Evolutionary conservation across 306 rosid genomes (phyloP), one percentile per base, ranked within the genome.

Genomic region (Trichosanthes cucumerina): DNA sequence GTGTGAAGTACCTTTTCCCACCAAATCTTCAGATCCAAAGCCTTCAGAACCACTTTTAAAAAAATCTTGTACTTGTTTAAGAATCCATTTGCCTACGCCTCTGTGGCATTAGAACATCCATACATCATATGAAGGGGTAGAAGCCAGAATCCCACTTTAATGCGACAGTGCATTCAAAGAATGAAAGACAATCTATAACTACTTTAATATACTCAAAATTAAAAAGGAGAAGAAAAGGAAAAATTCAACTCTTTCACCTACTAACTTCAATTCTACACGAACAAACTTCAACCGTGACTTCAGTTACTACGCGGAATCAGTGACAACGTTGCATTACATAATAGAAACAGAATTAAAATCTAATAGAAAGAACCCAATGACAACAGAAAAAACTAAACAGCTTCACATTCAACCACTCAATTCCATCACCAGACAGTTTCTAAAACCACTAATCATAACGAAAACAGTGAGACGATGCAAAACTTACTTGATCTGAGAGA

Each of bases 81-180:
- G 89, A 72, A 95, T 95, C 96, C 95, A 91, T 82, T 95, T 95
- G 46, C 98, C 98, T 66, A 92, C 96, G 60, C 98, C 98, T 87
- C 98, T 95, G 19, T 50, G 74, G 64, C 69, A 88, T 47, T 78
- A 82, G 12, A 72, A 76, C 76, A 56, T 81, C 79, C 59, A 79
- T 36, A 66, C 46, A 59, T 43, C 82, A 80, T 54, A 68, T 28
- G 49, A 34, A 33, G 54, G 34, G 1, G 23, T 14, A 34, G 65
- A 19, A 75, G 50, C 7, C 79, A 34, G 49, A 33, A 31, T 18
- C 36, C 11, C 49, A 33, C 23, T 4, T 1, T 19, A 34, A 7
- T 10, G 79, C 26, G 33, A 52, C n/a, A 53, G 18, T 31, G 44
- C 28, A 53, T 1, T 9, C 58, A 53, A 26, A 50, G 31, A 50